Evolutionary conservation across 2,329 filamentous ascomycete species (phyloP).

Genomic region (Septoria petroselini): DNA sequence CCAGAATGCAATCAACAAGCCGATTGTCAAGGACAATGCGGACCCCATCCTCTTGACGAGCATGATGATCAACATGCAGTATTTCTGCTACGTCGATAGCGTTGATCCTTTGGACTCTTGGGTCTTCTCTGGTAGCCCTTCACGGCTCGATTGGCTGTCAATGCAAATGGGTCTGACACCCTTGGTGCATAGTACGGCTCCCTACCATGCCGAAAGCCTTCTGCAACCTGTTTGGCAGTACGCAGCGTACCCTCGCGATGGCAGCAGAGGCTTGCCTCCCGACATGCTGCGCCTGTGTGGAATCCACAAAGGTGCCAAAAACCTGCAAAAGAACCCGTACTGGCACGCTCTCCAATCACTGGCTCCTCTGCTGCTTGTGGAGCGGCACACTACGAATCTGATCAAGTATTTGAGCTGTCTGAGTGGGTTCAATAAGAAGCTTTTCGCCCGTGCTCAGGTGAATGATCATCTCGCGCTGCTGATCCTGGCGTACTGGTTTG

Average conservation of each 20-base stretch:
- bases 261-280: slow-evolving; percentile 3
- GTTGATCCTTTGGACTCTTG: slow-evolving; percentile 9
- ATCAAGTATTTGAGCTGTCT: slow-evolving; percentile 19
- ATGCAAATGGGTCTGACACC: slow-evolving; percentile 16
- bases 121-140: slow-evolving; percentile 12
- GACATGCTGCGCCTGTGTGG: slow-evolving; percentile 15
- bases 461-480: slow-evolving; percentile 16
- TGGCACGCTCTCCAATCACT: slow-evolving; percentile 18
- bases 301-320: slow-evolving; percentile 10
- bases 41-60: slow-evolving; percentile 16
- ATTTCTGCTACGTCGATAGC: slow-evolving; percentile 8
- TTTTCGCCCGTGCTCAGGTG: slow-evolving; percentile 11
- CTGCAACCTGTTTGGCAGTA: slow-evolving; percentile 5
- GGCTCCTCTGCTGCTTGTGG: slow-evolving; percentile 14
- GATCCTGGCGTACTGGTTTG: slow-evolving; percentile 18
- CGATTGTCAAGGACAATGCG: slow-evolving; percentile 9
- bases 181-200: slow-evolving; percentile 6
- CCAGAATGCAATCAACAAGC: slow-evolving; percentile 13
- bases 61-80: slow-evolving; percentile 18
- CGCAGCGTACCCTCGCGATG: slow-evolving; percentile 4
- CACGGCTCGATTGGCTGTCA: slow-evolving; percentile 11
- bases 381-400: slow-evolving; percentile 11
- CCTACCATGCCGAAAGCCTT: slow-evolving; percentile 10
- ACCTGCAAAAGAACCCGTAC: slow-evolving; percentile 16
- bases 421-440: slow-evolving; percentile 12